Evolutionary conservation across 2,329 filamentous ascomycete genomes (phyloP).

Genomic region (Xylariaceae sp.): DNA sequence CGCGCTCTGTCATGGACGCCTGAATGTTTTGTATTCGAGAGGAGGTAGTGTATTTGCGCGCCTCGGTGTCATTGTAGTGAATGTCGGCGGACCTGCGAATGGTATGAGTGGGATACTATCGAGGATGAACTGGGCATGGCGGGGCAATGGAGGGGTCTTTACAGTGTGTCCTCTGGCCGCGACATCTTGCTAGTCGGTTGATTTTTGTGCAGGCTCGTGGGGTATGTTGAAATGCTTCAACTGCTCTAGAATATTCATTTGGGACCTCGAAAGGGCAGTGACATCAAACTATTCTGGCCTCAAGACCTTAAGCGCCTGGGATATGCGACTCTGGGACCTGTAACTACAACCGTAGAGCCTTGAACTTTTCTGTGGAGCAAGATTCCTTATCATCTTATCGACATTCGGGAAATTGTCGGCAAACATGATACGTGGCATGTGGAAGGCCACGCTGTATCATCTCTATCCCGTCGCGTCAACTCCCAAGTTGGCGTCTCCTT

Average conservation of each 20-base stretch:
- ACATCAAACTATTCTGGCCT: slow-evolving; percentile 1
- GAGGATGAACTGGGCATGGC: slow-evolving; percentile 21
- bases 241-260: not conserved
- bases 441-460: slow-evolving; percentile 25
- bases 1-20: slow-evolving; percentile 90
- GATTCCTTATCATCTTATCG: slow-evolving; percentile 28
- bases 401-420: slow-evolving; percentile 27
- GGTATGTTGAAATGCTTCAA: not conserved
- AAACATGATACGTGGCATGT: not conserved
- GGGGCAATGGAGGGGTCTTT: slow-evolving; percentile 36
- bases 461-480: not conserved
- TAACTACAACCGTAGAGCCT: not conserved
- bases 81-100: slow-evolving; percentile 82
- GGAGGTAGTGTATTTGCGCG: slow-evolving; percentile 95
- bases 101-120: slow-evolving; percentile 34
- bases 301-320: too few species aligned
- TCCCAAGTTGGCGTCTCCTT: not conserved
- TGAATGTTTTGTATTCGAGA: slow-evolving; percentile 97
- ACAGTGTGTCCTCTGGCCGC: slow-evolving; percentile 94
- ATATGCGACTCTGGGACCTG: not conserved
- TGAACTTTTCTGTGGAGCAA: slow-evolving; percentile 38
- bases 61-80: slow-evolving; percentile 95
- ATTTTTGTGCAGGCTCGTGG: not conserved
- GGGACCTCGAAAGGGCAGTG: not conserved
- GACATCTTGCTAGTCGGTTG: slow-evolving; percentile 71